Conservation (phyloP, 75 land plant species). For the Cupressus sempervirens region DNA sequence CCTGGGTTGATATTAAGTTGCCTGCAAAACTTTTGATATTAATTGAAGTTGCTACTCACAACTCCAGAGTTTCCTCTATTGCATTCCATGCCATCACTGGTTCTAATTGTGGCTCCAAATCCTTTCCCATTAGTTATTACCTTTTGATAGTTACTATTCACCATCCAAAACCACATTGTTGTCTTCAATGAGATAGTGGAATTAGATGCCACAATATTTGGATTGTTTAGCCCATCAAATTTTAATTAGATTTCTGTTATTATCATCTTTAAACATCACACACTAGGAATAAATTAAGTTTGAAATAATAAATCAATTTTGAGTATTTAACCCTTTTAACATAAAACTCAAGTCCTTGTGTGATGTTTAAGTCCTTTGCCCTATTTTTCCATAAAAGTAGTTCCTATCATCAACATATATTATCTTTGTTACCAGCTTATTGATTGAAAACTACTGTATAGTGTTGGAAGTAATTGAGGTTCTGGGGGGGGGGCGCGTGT, state of each 20-base stretch:
- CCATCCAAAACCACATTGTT: slow-evolving; percentile 9
- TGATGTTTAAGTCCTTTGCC: too few species aligned
- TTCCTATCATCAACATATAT: not conserved
- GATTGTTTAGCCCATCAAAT: not conserved
- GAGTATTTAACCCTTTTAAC: too few species aligned
- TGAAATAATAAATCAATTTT: too few species aligned
- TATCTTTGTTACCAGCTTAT: too few species aligned
- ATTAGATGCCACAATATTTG: not conserved
- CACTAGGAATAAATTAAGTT: too few species aligned
- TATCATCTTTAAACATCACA: too few species aligned
- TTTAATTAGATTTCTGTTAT: not conserved
- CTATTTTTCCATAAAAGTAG: slow-evolving; percentile 1
- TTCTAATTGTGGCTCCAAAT: not conserved
- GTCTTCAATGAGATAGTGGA: not conserved
- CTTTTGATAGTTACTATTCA: slow-evolving; percentile 6
- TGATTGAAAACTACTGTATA: not conserved
- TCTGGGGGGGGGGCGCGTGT: too few species aligned
- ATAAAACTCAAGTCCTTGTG: too few species aligned
- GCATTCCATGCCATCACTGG: too few species aligned
- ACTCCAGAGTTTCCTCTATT: too few species aligned
- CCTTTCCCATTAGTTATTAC: not conserved
- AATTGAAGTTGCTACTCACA: too few species aligned
- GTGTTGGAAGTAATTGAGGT: too few species aligned
- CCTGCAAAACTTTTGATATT: not conserved
- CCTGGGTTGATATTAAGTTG: not conserved